Evolutionary conservation across 768 basidiomycete species (phyloP), one percentile per base, ranked within the genome.

Genomic region (Termitomyces heimii): DNA sequence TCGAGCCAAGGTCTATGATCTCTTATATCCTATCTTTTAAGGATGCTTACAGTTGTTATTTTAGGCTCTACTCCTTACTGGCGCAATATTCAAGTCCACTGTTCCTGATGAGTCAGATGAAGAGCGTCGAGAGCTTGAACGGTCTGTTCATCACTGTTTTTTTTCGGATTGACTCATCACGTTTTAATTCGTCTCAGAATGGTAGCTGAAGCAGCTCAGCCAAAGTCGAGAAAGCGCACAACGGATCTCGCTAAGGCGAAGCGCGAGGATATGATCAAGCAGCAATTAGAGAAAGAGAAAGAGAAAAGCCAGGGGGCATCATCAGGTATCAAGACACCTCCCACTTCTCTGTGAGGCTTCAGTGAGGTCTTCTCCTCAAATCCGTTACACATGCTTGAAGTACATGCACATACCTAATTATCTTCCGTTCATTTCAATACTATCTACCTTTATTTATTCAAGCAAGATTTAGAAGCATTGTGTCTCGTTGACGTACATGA

Each of bases 61-160:
- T 26, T 31, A 94, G 88, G 95, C 89, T 43, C 77, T 98, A n/a
- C 74, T 98, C 56, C 76, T 92, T 16, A 87, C 89, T 34, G 97
- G 96, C 7, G 88, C 88, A 16, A 86, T 96, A 63, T 96, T 98
- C 79, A 96, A 95, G 70, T 73, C 79, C 4, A 82, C 90, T 0
- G 68, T 80, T 31, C 89, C 97, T 2, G 96, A 98, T 67, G 94
- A 92, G 67, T 86, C 91, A 8, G 95, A 97, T 66, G 89, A 89
- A 67, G 97, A 97, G 66, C 84, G 97, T 26, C 82, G 97, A 48
- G 94, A 98, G 71, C 82, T 99, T 20, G 97, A 99, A 73, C 77
- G 94, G 89, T 92, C 64, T 28, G 85, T 68, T 53, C 9, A n/a
- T 42, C 31, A 14, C 37, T 6, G 39, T 22, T 42, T 34, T 31